Evolutionary conservation across 2,329 filamentous ascomycete species (phyloP).

Genomic region (Sordariomycetes sp.): DNA sequence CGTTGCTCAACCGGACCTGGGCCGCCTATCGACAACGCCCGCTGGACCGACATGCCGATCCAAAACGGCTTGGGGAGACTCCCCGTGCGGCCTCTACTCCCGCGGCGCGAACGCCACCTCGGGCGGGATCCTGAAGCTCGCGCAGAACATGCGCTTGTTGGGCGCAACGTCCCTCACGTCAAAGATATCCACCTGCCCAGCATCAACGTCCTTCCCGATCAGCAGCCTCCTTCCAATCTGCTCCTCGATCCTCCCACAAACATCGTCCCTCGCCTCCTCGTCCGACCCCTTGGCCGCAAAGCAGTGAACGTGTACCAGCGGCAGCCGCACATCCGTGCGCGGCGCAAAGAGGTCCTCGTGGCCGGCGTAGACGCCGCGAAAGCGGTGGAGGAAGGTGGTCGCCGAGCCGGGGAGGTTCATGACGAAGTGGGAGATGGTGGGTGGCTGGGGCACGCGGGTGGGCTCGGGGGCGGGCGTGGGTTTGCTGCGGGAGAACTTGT

Average conservation of each 20-base stretch:
- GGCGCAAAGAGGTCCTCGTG: conserved; percentile 53
- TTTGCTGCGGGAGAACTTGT: conserved; percentile 25
- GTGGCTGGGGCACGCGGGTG: conserved; percentile 43
- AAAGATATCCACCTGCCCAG: conserved; percentile 40
- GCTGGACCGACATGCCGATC: neutral
- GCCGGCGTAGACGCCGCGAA: conserved; percentile 59
- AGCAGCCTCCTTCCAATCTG: conserved; percentile 25
- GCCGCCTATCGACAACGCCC: neutral
- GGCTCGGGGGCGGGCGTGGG: conserved; percentile 17
- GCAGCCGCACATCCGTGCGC: conserved; percentile 46
- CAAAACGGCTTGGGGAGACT: neutral
- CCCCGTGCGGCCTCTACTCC: neutral
- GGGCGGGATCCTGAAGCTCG: conserved; percentile 71
- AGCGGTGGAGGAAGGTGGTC: conserved; percentile 60
- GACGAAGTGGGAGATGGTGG: conserved; percentile 80
- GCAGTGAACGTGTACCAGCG: conserved; percentile 87
- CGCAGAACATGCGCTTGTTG: conserved; percentile 94
- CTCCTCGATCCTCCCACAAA: conserved; percentile 23
- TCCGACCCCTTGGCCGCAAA: conserved; percentile 73
- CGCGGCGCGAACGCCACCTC: conserved; percentile 63
- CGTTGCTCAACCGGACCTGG: neutral
- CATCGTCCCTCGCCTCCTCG: conserved; percentile 45
- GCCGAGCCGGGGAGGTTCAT: conserved; percentile 95
- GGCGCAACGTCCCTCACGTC: conserved; percentile 82
- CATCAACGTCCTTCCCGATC: conserved; percentile 29